phyloP scores from a whole-genome alignment of 305 asterid species.

The Fraxinus greggii region DNA sequence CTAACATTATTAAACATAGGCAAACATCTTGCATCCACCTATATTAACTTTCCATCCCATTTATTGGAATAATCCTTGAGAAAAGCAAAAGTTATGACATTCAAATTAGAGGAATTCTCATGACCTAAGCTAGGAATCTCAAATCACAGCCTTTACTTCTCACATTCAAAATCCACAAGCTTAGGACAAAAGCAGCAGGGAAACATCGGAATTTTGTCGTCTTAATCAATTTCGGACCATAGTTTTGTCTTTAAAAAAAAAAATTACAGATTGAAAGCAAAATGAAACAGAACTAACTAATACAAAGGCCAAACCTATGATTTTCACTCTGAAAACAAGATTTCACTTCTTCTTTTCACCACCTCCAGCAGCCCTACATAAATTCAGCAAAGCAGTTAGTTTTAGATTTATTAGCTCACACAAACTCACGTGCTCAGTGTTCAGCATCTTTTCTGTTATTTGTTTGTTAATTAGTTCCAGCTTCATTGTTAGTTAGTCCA shows the following conservation, averaged over 20 bases:
- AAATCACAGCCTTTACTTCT: too few species aligned
- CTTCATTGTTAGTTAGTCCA: too few species aligned
- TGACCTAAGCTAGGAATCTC: background rate
- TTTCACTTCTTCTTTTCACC: conserved; percentile 84
- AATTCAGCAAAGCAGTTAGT: background rate
- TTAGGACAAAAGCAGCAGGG: background rate
- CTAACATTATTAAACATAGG: background rate
- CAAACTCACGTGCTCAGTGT: too few species aligned
- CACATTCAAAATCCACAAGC: background rate
- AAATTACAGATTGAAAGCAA: background rate
- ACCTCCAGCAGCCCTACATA: conserved; percentile 86
- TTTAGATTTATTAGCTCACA: too few species aligned
- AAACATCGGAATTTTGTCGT: background rate
- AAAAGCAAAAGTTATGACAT: background rate
- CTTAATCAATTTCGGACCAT: background rate
- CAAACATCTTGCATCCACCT: background rate
- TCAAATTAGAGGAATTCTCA: background rate
- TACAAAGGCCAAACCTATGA: background rate
- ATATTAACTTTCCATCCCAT: background rate
- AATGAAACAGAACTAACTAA: background rate
- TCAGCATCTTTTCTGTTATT: too few species aligned
- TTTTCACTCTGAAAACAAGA: conserved; percentile 5
- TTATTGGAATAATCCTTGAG: background rate
- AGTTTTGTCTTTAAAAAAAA: background rate
- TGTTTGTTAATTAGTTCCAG: too few species aligned